phyloP scores from a whole-genome alignment of 352 stramenopile genomes.

The Blastocystis sp. region DNA sequence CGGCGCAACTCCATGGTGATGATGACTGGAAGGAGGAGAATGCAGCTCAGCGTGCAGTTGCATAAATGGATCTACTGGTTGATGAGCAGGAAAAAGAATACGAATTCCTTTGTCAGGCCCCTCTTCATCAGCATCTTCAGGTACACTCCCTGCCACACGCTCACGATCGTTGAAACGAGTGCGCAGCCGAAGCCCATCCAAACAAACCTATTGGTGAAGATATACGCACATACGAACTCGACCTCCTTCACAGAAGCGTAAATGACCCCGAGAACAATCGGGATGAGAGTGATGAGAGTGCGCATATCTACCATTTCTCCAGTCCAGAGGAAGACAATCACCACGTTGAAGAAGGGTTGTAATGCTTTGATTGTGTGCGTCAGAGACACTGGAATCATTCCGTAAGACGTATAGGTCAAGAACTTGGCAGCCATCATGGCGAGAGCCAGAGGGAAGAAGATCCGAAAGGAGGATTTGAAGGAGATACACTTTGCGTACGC shows the following conservation, averaged over 20 bases:
- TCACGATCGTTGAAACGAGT: slow-evolving; percentile 35
- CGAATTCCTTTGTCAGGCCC: slow-evolving; percentile 56
- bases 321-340: slow-evolving; percentile 68
- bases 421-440: slow-evolving; percentile 43
- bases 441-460: slow-evolving; percentile 38
- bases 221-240: not conserved
- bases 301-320: not conserved
- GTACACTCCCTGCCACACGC: slow-evolving; percentile 62
- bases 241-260: slow-evolving; percentile 67
- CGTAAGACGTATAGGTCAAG: slow-evolving; percentile 49
- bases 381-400: slow-evolving; percentile 51
- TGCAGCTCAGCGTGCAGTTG: slow-evolving; percentile 9
- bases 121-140: slow-evolving; percentile 69
- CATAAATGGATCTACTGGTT: slow-evolving; percentile 56
- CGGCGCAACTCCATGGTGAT: slow-evolving; percentile 12
- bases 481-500: slow-evolving; percentile 37
- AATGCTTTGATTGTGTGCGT: slow-evolving; percentile 67
- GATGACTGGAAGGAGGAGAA: slow-evolving; percentile 32
- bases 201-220: slow-evolving; percentile 9
- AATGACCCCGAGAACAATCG: slow-evolving; percentile 48
- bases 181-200: slow-evolving; percentile 35
- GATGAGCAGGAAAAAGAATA: not conserved
- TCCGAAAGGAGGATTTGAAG: not conserved
- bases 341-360: slow-evolving; percentile 66
- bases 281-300: slow-evolving; percentile 33